A percentile compares a stretch with the other conserved stretches of the same genome.
These are phyloP conservation scores for Diplocarpon mali DNA, from an alignment of 2,329 filamentous ascomycete genomes.

Conservation along the genomic window DNA sequence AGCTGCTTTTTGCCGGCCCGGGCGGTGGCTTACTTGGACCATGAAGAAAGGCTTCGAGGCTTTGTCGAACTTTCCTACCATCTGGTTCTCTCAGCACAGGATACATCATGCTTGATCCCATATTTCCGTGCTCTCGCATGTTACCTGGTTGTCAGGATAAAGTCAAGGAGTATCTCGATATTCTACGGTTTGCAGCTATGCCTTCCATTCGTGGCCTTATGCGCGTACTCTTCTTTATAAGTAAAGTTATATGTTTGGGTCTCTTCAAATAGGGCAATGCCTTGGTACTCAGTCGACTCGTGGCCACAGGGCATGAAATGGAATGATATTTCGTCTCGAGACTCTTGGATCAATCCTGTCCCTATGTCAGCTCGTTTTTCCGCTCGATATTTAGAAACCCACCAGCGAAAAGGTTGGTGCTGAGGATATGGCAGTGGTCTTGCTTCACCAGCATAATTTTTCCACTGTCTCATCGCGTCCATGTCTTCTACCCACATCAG, in stretches of 20 bases:
- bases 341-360: slow-evolving; percentile 5
- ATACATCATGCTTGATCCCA: too few species aligned
- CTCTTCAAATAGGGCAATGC: background rate
- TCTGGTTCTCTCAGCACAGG: too few species aligned
- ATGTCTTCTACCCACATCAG: slow-evolving; percentile 6
- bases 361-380: background rate
- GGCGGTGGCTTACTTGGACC: too few species aligned
- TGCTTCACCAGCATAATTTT: background rate
- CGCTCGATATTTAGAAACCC: background rate
- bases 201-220: too few species aligned
- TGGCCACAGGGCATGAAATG: slow-evolving; percentile 3
- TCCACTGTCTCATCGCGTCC: slow-evolving; percentile 3
- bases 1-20: background rate
- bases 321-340: background rate
- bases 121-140: too few species aligned
- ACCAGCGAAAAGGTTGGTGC: slow-evolving; percentile 1
- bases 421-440: slow-evolving; percentile 1
- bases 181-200: too few species aligned
- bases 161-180: too few species aligned
- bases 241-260: background rate
- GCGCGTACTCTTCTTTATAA: background rate
- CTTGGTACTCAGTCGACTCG: background rate
- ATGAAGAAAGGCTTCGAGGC: too few species aligned
- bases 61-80: too few species aligned
- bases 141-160: too few species aligned